phyloP scores from a whole-genome alignment of 78 protist genomes.

The Dictyostelium purpureum region DNA sequence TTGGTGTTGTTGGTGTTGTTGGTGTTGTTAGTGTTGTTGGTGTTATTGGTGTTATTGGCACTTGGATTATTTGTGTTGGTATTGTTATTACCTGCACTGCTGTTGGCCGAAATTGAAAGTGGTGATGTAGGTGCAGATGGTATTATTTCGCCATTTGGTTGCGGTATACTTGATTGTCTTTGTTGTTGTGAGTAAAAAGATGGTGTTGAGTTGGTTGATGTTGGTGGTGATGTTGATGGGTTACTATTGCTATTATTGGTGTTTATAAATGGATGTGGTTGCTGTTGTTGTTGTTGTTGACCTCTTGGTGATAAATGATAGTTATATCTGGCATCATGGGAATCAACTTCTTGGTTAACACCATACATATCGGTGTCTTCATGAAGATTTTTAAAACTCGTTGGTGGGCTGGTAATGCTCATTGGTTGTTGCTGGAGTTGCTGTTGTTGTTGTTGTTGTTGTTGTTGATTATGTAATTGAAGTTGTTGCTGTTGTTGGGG shows the following conservation, averaged over 20 bases:
- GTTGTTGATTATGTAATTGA: neutral
- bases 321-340: neutral
- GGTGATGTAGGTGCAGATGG: neutral
- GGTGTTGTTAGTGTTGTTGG: slow-evolving; percentile 19
- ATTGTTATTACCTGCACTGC: neutral
- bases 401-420: neutral
- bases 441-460: neutral
- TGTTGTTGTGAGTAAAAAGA: too few relatives aligned
- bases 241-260: neutral
- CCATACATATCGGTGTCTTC: slow-evolving; percentile 4
- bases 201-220: neutral
- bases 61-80: neutral
- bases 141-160: neutral
- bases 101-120: neutral
- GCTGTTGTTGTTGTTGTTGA: neutral
- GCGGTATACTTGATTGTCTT: too few relatives aligned
- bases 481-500: neutral
- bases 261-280: neutral
- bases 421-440: neutral
- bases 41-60: neutral
- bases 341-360: neutral
- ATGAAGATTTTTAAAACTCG: neutral
- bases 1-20: neutral
- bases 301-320: neutral
- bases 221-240: neutral